phyloP scores from a whole-genome alignment of 2,329 filamentous ascomycete genomes.

The Chaetomium strumarium region DNA sequence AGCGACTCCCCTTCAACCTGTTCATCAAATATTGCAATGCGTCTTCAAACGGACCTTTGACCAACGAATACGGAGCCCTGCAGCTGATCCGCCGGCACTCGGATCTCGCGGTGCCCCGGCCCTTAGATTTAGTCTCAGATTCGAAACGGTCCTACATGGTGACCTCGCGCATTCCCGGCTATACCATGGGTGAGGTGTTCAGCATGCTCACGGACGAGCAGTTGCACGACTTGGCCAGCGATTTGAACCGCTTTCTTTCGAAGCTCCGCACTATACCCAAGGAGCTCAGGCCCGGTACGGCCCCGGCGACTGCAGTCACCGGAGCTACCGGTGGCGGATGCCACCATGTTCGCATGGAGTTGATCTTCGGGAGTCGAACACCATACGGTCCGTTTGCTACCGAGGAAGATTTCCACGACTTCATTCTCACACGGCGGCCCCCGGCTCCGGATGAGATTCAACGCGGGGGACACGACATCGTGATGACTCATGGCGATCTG shows the following conservation, averaged over 20 bases:
- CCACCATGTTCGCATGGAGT: conserved; percentile 4
- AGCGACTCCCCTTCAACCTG: background rate
- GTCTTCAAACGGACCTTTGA: background rate
- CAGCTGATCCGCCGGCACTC: background rate
- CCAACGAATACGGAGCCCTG: background rate
- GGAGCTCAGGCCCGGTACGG: background rate
- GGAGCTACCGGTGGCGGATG: background rate
- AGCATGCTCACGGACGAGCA: background rate
- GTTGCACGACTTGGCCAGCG: background rate
- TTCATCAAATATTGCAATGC: background rate
- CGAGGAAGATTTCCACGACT: conserved; percentile 1
- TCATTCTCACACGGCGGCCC: background rate
- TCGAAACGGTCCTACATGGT: conserved; percentile 1
- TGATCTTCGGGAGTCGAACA: background rate
- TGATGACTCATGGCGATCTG: background rate
- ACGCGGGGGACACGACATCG: background rate
- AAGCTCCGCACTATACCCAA: background rate
- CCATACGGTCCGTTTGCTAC: background rate
- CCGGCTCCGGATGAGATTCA: background rate
- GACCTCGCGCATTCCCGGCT: background rate
- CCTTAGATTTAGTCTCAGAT: background rate
- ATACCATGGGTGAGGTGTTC: background rate
- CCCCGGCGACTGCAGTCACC: background rate
- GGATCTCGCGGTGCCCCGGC: background rate
- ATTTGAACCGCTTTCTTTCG: background rate